Conservation (phyloP, 805 yeast species). For the Zygosaccharomyces bisporus region DNA sequence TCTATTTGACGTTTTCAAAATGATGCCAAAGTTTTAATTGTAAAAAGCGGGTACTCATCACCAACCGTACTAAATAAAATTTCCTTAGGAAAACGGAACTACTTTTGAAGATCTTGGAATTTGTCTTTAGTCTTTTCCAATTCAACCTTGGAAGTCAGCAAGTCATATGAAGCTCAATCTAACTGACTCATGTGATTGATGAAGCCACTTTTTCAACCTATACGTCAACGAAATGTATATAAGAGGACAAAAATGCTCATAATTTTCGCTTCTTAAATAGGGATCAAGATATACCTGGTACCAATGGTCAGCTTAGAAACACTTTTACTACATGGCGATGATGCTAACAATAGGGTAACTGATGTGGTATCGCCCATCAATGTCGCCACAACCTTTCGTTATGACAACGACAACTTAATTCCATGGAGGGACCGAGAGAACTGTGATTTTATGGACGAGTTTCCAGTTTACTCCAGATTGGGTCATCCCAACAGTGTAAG, state of each 20-base stretch:
- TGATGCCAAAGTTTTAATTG: too few species aligned
- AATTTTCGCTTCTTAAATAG: not conserved
- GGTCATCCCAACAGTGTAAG: constrained; percentile 69
- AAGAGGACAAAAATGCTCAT: not conserved
- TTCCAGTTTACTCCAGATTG: constrained; percentile 63
- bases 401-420: constrained; percentile 51
- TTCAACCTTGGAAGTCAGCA: too few species aligned
- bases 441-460: constrained; percentile 33
- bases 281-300: too few species aligned
- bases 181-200: not conserved
- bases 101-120: too few species aligned
- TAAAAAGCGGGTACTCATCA: too few species aligned
- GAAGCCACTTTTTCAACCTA: not conserved
- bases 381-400: constrained; percentile 73
- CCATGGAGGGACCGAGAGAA: constrained; percentile 42
- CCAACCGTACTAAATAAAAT: too few species aligned
- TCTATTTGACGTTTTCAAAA: too few species aligned
- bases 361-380: constrained; percentile 80
- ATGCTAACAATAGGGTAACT: constrained; percentile 47
- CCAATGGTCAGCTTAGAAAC: constrained; percentile 47
- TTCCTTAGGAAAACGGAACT: too few species aligned
- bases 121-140: too few species aligned
- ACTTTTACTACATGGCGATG: constrained; percentile 68
- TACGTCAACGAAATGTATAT: not conserved
- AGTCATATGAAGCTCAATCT: too few species aligned